These are phyloP conservation scores for Periconia sp. DNA, from an alignment of 2,329 filamentous ascomycete species.

Conservation along the genomic window DNA sequence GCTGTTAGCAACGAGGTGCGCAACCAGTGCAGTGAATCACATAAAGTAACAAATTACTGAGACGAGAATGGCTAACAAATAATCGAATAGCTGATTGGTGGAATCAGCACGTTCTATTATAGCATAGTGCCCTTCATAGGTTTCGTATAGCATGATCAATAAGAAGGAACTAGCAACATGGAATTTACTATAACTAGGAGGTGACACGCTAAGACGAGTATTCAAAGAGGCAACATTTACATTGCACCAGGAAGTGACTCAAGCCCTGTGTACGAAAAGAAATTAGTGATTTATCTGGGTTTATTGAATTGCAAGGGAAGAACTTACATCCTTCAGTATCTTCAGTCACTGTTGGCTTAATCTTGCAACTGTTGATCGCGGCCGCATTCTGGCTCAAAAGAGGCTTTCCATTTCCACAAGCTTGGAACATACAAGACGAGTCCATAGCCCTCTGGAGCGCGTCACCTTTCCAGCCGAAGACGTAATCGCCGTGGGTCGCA, in stretches of 20 bases:
- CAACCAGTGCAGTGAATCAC: too few species aligned
- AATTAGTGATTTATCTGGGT: background rate
- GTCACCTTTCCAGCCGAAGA: slow-evolving; percentile 31
- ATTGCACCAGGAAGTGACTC: background rate
- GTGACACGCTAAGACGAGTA: background rate
- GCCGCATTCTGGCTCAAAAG: slow-evolving; percentile 18
- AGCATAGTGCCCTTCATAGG: too few species aligned
- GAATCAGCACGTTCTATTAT: too few species aligned
- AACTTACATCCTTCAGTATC: slow-evolving; percentile 10
- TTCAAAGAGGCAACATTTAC: background rate
- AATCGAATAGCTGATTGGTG: too few species aligned
- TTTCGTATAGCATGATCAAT: too few species aligned
- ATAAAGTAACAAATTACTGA: too few species aligned
- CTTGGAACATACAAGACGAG: slow-evolving; percentile 22
- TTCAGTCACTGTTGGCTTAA: slow-evolving; percentile 3
- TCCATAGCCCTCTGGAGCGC: slow-evolving; percentile 25
- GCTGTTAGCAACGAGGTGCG: too few species aligned
- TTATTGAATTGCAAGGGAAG: background rate
- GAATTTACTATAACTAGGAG: background rate
- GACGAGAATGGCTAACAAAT: too few species aligned
- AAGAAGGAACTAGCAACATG: too few species aligned
- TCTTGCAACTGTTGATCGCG: slow-evolving; percentile 4
- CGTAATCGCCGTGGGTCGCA: slow-evolving; percentile 27
- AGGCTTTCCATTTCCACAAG: slow-evolving; percentile 16
- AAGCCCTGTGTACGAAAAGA: background rate